phyloP scores from a whole-genome alignment of 73 alveolate genomes.

The Tetrahymena elliotti region DNA sequence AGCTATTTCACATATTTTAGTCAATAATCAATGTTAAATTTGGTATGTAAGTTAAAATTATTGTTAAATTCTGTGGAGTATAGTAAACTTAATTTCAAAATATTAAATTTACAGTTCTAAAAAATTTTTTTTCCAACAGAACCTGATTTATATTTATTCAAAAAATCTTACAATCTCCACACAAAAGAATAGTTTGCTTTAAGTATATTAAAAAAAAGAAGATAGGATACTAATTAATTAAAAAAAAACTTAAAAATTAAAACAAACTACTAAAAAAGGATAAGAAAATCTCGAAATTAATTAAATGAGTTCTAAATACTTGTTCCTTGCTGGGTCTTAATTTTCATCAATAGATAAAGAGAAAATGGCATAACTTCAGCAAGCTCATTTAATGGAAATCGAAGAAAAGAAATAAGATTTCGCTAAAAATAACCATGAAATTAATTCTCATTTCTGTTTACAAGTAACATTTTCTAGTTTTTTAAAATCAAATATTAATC shows the following conservation, averaged over 20 bases:
- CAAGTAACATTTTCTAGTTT: background rate
- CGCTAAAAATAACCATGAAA: background rate
- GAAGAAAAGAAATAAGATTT: background rate
- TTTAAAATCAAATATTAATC: background rate
- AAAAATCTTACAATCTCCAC: background rate
- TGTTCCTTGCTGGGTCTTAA: background rate
- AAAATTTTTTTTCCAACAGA: background rate
- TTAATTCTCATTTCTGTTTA: background rate
- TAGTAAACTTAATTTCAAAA: background rate
- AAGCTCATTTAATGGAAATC: background rate
- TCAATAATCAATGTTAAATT: background rate
- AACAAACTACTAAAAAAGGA: background rate
- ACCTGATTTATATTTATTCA: background rate
- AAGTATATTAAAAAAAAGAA: background rate
- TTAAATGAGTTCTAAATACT: background rate
- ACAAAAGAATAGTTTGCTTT: background rate
- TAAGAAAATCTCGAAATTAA: background rate
- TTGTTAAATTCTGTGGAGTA: background rate
- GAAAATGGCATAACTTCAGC: background rate
- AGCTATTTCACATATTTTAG: too few relatives aligned
- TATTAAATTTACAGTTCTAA: background rate
- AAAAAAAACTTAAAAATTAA: background rate
- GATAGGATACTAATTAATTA: background rate
- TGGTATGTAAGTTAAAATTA: background rate
- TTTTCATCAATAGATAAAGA: background rate